A percentile compares a stretch with the other conserved stretches of the same genome.
Conservation (phyloP, 805 yeast genomes). For the Yarrowia bubula region DNA sequence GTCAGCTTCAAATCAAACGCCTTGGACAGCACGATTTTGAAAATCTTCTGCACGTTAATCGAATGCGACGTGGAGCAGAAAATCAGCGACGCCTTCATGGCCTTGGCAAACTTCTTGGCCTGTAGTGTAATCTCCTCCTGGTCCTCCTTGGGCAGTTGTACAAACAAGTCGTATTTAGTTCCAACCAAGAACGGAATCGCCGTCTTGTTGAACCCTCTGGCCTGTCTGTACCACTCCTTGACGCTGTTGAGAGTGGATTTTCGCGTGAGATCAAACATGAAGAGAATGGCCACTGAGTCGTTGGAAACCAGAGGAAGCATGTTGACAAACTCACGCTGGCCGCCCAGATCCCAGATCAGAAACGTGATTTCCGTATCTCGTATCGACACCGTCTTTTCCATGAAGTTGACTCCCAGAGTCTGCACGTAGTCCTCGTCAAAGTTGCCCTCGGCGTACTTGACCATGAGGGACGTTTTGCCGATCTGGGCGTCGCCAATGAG, state of each 20-base stretch:
- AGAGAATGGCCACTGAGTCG: conserved; percentile 87
- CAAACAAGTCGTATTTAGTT: conserved; percentile 86
- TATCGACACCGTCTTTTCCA: conserved; percentile 84
- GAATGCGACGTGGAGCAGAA: conserved; percentile 92
- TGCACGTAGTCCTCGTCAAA: conserved; percentile 91
- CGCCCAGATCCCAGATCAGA: conserved; percentile 94
- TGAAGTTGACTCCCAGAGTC: conserved; percentile 90
- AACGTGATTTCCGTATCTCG: conserved; percentile 85
- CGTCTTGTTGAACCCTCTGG: conserved; percentile 81
- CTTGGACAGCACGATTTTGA: conserved; percentile 84
- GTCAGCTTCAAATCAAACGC: conserved; percentile 83
- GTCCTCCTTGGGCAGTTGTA: conserved; percentile 72
- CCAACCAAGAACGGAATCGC: conserved; percentile 92
- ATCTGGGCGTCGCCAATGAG: conserved; percentile 93
- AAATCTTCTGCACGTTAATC: conserved; percentile 88
- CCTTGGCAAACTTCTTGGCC: conserved; percentile 80
- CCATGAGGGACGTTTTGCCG: conserved; percentile 95
- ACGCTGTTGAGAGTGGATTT: conserved; percentile 82
- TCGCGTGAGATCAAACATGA: conserved; percentile 86
- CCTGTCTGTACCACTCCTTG: conserved; percentile 93
- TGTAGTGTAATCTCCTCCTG: conserved; percentile 81
- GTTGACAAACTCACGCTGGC: conserved; percentile 89
- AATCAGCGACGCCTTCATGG: conserved; percentile 80
- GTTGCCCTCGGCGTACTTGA: conserved; percentile 91
- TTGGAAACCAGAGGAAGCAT: conserved; percentile 91